phyloP scores from a whole-genome alignment of 2,329 filamentous ascomycete species.

The Neofusicoccum laricinum region DNA sequence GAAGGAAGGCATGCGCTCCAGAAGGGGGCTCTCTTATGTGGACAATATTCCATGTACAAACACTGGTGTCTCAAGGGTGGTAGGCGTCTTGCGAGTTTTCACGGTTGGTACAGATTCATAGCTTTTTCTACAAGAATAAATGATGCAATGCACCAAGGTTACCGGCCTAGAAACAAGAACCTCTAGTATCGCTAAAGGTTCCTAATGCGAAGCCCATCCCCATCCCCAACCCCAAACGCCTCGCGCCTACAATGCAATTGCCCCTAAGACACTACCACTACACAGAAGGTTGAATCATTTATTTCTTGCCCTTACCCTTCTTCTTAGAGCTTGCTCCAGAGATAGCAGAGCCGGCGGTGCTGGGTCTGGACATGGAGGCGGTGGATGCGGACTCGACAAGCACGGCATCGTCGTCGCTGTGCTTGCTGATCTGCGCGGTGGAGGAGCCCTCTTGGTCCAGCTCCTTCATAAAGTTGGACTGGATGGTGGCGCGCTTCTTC shows the following conservation, averaged over 20 bases:
- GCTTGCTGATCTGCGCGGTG: no score
- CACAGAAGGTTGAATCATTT: conserved; percentile 30
- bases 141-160: conserved; percentile 1
- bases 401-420: conserved; percentile 71
- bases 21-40: not conserved
- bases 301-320: conserved; percentile 68
- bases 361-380: not conserved
- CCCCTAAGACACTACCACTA: not conserved
- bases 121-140: conserved; percentile 12
- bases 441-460: conserved; percentile 43
- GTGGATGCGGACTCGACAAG: conserved; percentile 62
- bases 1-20: not conserved
- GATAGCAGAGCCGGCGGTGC: conserved; percentile 2
- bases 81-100: conserved; percentile 12
- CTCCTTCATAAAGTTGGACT: conserved; percentile 80
- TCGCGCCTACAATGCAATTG: conserved; percentile 12
- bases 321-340: conserved; percentile 33
- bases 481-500: conserved; percentile 70
- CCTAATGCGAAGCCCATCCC: conserved; percentile 2
- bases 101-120: conserved; percentile 2
- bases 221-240: conserved; percentile 4
- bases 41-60: conserved; percentile 14
- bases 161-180: not conserved
- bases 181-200: not conserved
- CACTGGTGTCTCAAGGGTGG: not conserved